A percentile compares a stretch with the other conserved stretches of the same genome.
Evolutionary conservation across 164 flowering plant species (phyloP).

Genomic region (Taxillus chinensis): DNA sequence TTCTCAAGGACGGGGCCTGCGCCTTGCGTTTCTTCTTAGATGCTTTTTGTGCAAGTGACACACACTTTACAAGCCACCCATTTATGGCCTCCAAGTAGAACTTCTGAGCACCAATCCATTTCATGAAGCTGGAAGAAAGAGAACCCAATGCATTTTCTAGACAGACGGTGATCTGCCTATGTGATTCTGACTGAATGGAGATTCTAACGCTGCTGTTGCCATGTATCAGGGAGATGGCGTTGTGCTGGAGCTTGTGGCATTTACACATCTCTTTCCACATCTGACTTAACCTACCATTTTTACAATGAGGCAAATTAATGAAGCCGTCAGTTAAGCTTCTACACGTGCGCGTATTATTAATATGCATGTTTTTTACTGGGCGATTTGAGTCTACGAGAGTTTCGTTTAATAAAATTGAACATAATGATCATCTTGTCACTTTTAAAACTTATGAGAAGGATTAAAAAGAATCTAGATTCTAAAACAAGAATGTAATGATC

Average conservation of each 20-base stretch:
- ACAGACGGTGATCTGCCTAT: slow-evolving; percentile 40
- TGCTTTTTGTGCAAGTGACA: slow-evolving; percentile 26
- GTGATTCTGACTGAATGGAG: slow-evolving; percentile 53
- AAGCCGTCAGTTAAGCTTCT: too few relatives aligned
- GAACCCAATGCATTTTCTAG: slow-evolving; percentile 45
- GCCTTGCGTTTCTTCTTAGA: slow-evolving; percentile 20
- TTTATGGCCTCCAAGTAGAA: slow-evolving; percentile 58
- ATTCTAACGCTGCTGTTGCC: slow-evolving; percentile 30
- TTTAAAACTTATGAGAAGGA: too few relatives aligned
- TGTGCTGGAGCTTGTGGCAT: slow-evolving; percentile 65
- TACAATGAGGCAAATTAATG: too few relatives aligned
- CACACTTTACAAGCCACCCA: slow-evolving; percentile 76
- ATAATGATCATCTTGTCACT: too few relatives aligned
- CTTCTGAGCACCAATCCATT: slow-evolving; percentile 65
- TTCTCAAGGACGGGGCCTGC: slow-evolving; percentile 20
- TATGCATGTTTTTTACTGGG: too few relatives aligned
- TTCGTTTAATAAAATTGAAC: too few relatives aligned
- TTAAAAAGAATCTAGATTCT: too few relatives aligned
- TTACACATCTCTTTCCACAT: slow-evolving; percentile 94
- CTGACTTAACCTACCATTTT: slow-evolving; percentile 47
- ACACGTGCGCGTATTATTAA: too few relatives aligned
- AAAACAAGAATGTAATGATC: too few relatives aligned
- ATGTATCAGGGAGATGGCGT: slow-evolving; percentile 44
- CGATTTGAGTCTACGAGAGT: too few relatives aligned
- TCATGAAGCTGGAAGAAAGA: slow-evolving; percentile 53